Base-by-base conservation (phyloP, 768 basidiomycete genomes). In the Tulasnella sp. region DNA sequence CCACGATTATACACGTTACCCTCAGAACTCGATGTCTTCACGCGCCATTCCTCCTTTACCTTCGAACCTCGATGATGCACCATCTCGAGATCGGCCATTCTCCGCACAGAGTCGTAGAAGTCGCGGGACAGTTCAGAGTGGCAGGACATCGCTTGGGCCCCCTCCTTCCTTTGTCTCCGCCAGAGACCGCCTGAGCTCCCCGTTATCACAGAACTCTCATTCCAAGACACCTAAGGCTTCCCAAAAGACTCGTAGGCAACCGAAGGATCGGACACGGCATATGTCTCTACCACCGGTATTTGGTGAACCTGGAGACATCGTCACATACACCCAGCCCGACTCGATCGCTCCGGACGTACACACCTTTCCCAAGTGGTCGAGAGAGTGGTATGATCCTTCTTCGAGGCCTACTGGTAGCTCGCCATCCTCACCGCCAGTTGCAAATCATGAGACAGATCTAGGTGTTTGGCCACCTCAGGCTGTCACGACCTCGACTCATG, bases 291-390 rank as follows among this genome's bases (percentile, higher is more conserved):
- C 58, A 8, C 58, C 58, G 2, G 34, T 48, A 7, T 51, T 59
- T 8, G 23, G 30, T 5, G 32, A 17, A 41, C 30, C 54, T 43
- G n/a, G n/a, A 17, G 51, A 17, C 21, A 56, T 42, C 8, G 38
- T 27, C 9, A 51, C 38, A 38, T 41, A 30, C 21, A 29, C 48
- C 23, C 32, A 42, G 21, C 34, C 53, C 10, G 23, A 34, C n/a
- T 30, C 47, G n/a, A 59, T 41, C 45, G 34, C 34, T 11, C 26
- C 45, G 24, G 26, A 65, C 47, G 29, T 64, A 13, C 42, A 38
- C 23, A 23, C 10, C 10, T 85, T 85, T 68, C 84, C 85, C 15
- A 72, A 77, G 17, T 85, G 81, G 78, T 79, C 84, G 24, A 74
- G 78, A 24, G 73, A 73, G 11, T 86, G 83, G 84, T 85, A 85